Conservation (phyloP, 2,329 filamentous ascomycete species). For the Botrytis fragariae region DNA sequence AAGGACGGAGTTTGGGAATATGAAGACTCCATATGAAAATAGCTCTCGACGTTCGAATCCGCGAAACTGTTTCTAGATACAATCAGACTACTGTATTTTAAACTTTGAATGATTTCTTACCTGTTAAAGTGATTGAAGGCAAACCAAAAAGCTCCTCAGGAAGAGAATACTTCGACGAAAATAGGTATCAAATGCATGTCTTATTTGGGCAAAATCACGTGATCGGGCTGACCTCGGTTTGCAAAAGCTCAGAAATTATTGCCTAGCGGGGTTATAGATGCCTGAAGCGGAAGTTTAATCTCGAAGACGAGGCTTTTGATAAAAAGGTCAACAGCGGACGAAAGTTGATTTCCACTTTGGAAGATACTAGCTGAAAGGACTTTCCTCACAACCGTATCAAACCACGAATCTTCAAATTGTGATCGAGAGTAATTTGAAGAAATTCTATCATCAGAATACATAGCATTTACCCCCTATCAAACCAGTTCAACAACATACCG, state of each 20-base stretch:
- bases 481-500: constrained; percentile 8
- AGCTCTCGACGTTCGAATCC: no score
- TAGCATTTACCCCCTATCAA: constrained; percentile 8
- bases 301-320: constrained; percentile 20
- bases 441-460: neutral
- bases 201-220: neutral
- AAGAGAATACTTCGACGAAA: neutral
- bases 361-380: neutral
- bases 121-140: neutral
- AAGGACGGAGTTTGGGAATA: neutral
- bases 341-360: neutral
- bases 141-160: neutral
- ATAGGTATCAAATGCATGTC: neutral
- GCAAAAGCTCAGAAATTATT: neutral
- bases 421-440: neutral
- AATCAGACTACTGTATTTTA: neutral
- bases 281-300: constrained; percentile 19
- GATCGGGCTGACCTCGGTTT: neutral
- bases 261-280: constrained; percentile 17
- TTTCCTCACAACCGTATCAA: neutral
- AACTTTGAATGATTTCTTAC: neutral
- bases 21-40: neutral
- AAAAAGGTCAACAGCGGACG: constrained; percentile 11
- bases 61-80: neutral
- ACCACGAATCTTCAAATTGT: neutral